Conservation (phyloP, 2,329 filamentous ascomycete genomes). For the Mariannaea sp. region DNA sequence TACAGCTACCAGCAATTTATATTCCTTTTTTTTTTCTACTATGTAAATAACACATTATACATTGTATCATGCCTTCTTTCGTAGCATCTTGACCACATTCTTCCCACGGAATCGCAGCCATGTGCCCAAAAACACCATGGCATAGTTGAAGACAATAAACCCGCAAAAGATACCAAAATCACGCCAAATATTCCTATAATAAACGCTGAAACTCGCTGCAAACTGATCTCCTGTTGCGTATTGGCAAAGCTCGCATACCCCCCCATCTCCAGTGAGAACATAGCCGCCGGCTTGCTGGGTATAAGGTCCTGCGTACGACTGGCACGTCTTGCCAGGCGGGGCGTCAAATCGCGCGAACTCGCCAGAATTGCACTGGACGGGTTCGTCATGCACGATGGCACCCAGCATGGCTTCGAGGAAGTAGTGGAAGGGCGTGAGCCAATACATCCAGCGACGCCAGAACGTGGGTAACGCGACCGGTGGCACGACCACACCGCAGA, state of each 20-base stretch:
- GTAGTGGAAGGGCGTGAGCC: constrained; percentile 70
- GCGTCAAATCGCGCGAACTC: constrained; percentile 66
- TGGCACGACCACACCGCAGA: constrained; percentile 73
- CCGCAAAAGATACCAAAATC: constrained; percentile 68
- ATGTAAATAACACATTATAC: too few relatives aligned
- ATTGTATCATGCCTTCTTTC: constrained; percentile 18
- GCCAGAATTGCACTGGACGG: constrained; percentile 57
- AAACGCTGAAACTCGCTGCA: constrained; percentile 62
- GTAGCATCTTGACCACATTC: constrained; percentile 44
- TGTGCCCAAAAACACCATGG: constrained; percentile 45
- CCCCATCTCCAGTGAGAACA: constrained; percentile 58
- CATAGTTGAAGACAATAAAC: constrained; percentile 68
- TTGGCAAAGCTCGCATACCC: constrained; percentile 68
- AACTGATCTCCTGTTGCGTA: constrained; percentile 66
- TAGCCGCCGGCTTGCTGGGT: constrained; percentile 63
- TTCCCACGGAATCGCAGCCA: constrained; percentile 47
- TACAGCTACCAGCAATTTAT: too few relatives aligned
- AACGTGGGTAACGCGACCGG: constrained; percentile 62
- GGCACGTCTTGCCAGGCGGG: constrained; percentile 63
- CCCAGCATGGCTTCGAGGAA: constrained; percentile 66
- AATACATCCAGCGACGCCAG: constrained; percentile 70
- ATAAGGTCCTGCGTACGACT: constrained; percentile 61
- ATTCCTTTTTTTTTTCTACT: too few relatives aligned
- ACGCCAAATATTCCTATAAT: constrained; percentile 65
- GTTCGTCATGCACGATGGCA: constrained; percentile 57